Percentiles rank a stretch among this genome's conserved stretches.
Evolutionary conservation across 2,329 filamentous ascomycete genomes (phyloP).

Genomic region (Coniochaeta sp.): DNA sequence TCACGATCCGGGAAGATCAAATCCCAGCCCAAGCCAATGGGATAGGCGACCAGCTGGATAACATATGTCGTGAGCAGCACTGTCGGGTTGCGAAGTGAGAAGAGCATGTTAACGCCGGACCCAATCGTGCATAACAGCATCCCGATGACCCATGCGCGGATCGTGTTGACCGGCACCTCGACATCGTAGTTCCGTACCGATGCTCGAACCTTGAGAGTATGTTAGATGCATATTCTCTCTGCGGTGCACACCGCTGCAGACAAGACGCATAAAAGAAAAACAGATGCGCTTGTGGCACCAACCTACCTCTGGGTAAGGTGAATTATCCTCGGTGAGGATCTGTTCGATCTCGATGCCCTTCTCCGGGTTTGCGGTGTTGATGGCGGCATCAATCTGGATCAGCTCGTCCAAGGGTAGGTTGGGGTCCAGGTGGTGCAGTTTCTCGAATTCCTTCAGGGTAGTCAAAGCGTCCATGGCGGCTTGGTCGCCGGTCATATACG

Average conservation of each 20-base stretch:
- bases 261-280: neutral
- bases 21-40: conserved; percentile 47
- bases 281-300: neutral
- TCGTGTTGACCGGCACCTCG: conserved; percentile 56
- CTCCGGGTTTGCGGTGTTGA: conserved; percentile 45
- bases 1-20: conserved; percentile 44
- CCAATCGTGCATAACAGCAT: conserved; percentile 53
- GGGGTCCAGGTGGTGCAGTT: conserved; percentile 55
- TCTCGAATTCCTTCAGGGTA: conserved; percentile 48
- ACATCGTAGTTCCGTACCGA: conserved; percentile 59
- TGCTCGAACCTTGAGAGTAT: conserved; percentile 46
- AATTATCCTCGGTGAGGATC: conserved; percentile 55
- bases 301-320: conserved; percentile 57
- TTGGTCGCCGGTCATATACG: conserved; percentile 23
- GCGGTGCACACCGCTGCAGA: neutral
- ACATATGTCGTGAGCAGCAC: conserved; percentile 54
- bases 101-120: conserved; percentile 54
- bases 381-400: conserved; percentile 51
- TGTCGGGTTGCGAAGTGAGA: conserved; percentile 51
- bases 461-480: conserved; percentile 33
- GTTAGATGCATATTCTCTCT: neutral
- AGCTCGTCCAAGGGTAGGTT: conserved; percentile 57
- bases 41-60: conserved; percentile 55
- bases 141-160: conserved; percentile 57
- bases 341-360: conserved; percentile 50